Evolutionary conservation across 2,329 filamentous ascomycete species (phyloP).

Genomic region (Paradendryphiella salina): DNA sequence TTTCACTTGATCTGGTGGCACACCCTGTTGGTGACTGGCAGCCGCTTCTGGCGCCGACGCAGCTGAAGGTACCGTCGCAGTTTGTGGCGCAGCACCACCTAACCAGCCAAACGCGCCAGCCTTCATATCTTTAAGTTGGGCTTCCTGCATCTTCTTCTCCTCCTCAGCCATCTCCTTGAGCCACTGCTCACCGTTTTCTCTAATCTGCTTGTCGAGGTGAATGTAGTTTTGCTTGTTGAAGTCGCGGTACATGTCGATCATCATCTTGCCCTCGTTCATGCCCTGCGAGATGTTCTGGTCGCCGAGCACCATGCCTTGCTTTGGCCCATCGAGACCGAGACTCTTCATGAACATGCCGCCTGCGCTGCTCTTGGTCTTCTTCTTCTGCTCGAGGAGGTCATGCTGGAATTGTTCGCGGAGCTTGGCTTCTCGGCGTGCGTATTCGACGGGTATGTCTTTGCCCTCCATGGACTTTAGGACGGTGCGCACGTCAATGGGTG

Average conservation of each 20-base stretch:
- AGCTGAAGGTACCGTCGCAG: slow-evolving; percentile 21
- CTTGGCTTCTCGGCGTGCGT: slow-evolving; percentile 82
- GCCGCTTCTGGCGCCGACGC: slow-evolving; percentile 22
- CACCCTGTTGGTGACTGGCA: slow-evolving; percentile 19
- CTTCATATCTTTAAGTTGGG: slow-evolving; percentile 92
- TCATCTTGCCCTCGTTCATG: slow-evolving; percentile 91
- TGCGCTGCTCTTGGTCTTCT: slow-evolving; percentile 63
- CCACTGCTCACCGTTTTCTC: slow-evolving; percentile 93
- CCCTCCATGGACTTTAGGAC: slow-evolving; percentile 87
- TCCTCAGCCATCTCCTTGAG: slow-evolving; percentile 88
- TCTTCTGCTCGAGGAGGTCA: slow-evolving; percentile 69
- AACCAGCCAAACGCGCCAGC: slow-evolving; percentile 40
- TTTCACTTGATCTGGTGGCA: slow-evolving; percentile 16
- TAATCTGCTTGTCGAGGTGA: slow-evolving; percentile 84
- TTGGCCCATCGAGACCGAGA: slow-evolving; percentile 73
- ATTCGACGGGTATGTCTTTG: slow-evolving; percentile 86
- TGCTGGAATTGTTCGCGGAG: slow-evolving; percentile 84
- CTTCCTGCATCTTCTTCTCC: slow-evolving; percentile 86
- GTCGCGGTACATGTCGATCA: slow-evolving; percentile 92
- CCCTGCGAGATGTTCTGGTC: slow-evolving; percentile 69
- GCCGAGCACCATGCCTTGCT: slow-evolving; percentile 57
- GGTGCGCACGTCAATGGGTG: slow-evolving; percentile 78
- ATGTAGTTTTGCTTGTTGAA: slow-evolving; percentile 89
- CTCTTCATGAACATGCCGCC: slow-evolving; percentile 70
- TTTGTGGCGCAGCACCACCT: slow-evolving; percentile 20